A percentile compares a stretch with the other conserved stretches of the same genome.
Conservation (phyloP, 805 yeast species). For the Starmerella cellae region DNA sequence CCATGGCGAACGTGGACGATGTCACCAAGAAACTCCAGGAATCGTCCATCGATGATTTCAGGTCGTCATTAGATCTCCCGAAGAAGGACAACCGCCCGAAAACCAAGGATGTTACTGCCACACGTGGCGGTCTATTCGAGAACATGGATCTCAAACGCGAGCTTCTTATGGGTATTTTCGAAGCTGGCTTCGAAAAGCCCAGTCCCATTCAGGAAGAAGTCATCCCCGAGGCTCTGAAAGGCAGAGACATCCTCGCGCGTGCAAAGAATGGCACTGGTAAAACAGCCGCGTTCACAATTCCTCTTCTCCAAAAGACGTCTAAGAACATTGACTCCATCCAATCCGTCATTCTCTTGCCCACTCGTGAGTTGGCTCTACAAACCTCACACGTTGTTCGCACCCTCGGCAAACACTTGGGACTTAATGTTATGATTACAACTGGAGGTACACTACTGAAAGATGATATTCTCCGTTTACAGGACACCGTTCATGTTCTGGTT, state of each 20-base stretch:
- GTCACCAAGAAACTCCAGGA: constrained; percentile 6
- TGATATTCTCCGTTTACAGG: constrained; percentile 84
- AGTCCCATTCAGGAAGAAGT: constrained; percentile 97
- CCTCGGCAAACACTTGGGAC: constrained; percentile 81
- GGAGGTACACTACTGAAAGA: constrained; percentile 94
- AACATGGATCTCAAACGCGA: constrained; percentile 86
- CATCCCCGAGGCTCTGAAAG: constrained; percentile 88
- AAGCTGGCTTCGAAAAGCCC: constrained; percentile 96
- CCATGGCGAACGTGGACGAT: constrained; percentile 8
- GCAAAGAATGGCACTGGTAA: constrained; percentile 99
- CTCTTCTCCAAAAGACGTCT: constrained; percentile 76
- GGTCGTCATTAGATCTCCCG: constrained; percentile 59
- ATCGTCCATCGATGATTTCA: constrained; percentile 41
- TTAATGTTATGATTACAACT: constrained; percentile 93
- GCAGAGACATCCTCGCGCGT: constrained; percentile 91
- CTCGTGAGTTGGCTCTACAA: constrained; percentile 94
- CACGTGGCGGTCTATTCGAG: constrained; percentile 84
- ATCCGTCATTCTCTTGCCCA: constrained; percentile 87
- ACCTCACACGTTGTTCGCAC: constrained; percentile 96
- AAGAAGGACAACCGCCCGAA: constrained; percentile 85
- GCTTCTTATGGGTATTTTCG: constrained; percentile 93
- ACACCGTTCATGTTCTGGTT: constrained; percentile 84
- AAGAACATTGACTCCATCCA: constrained; percentile 77
- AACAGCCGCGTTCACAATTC: constrained; percentile 94
- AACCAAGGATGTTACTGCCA: constrained; percentile 87